Conservation (phyloP, 75 land plant genomes). For the Isoetes taiwanensis region DNA sequence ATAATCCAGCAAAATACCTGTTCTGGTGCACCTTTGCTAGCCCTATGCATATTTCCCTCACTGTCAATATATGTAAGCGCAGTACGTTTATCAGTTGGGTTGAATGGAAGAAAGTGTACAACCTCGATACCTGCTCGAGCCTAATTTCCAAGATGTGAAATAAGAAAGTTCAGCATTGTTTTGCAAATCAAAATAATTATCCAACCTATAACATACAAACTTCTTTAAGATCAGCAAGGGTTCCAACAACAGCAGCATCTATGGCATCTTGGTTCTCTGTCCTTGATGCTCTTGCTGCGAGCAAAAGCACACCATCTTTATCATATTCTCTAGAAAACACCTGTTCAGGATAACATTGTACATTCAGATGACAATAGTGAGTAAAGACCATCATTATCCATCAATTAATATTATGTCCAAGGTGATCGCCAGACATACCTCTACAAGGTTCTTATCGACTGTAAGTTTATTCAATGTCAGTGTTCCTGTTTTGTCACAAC, state of each 20-base stretch:
- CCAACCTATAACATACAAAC: slow-evolving; percentile 10
- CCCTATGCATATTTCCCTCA: slow-evolving; percentile 29
- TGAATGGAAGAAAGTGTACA: slow-evolving; percentile 23
- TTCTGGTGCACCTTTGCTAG: slow-evolving; percentile 25
- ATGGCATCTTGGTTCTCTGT: slow-evolving; percentile 35
- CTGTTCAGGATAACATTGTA: slow-evolving; percentile 3
- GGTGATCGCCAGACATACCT: slow-evolving; percentile 6
- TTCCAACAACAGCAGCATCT: slow-evolving; percentile 21
- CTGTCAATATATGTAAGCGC: slow-evolving; percentile 20
- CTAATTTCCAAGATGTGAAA: too few species aligned
- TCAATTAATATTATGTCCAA: neutral
- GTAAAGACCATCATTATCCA: neutral
- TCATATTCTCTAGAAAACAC: slow-evolving; percentile 14
- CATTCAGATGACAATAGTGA: neutral
- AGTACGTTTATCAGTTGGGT: slow-evolving; percentile 24
- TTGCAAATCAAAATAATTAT: neutral
- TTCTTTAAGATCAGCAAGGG: slow-evolving; percentile 21
- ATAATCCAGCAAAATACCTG: too few species aligned
- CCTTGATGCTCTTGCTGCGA: slow-evolving; percentile 23
- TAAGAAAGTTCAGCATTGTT: neutral
- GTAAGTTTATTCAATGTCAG: slow-evolving; percentile 27
- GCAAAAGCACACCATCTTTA: slow-evolving; percentile 18
- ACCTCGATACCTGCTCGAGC: slow-evolving; percentile 22
- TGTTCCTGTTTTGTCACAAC: slow-evolving; percentile 35
- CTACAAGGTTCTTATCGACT: slow-evolving; percentile 25